Percentiles rank a stretch among this genome's conserved stretches.
Evolutionary conservation across 495 filamentous ascomycete genomes (phyloP).

Genomic region (Aspergillus bertholletiae): DNA sequence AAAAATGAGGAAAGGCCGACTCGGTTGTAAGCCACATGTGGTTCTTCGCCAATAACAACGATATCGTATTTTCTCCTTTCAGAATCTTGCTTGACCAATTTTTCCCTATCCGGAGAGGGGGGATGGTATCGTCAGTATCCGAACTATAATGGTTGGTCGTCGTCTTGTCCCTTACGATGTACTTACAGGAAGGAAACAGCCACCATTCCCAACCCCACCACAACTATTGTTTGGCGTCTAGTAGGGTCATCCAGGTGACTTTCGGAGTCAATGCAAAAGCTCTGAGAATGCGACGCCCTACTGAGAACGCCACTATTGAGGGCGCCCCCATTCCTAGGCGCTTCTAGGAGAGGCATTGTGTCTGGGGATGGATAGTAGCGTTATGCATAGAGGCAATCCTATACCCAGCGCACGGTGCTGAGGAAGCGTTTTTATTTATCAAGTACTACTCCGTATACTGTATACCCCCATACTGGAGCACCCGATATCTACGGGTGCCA

Average conservation of each 20-base stretch:
- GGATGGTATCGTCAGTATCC: background rate
- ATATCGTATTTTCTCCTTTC: constrained; percentile 77
- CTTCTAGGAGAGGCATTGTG: constrained; percentile 35
- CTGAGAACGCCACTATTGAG: constrained; percentile 21
- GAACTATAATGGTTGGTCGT: background rate
- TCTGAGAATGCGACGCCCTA: background rate
- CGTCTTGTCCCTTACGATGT: background rate
- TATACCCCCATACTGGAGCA: too few relatives aligned
- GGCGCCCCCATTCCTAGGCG: constrained; percentile 26
- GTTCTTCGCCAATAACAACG: constrained; percentile 88
- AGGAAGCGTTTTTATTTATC: background rate
- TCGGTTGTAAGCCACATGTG: constrained; percentile 90
- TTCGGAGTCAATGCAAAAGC: background rate
- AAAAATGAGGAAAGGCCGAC: constrained; percentile 96
- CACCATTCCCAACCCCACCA: constrained; percentile 95
- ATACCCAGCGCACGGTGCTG: background rate
- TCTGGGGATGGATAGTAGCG: background rate
- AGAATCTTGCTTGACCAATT: constrained; percentile 81
- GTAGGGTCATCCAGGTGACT: constrained; percentile 1
- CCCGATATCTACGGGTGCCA: background rate
- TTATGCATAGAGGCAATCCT: background rate
- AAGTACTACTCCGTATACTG: too few relatives aligned
- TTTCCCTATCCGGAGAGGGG: constrained; percentile 59
- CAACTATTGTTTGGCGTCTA: constrained; percentile 66
- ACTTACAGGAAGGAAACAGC: constrained; percentile 89